Conservation (phyloP, 495 filamentous ascomycete species). For the Penicillium coprophilum region DNA sequence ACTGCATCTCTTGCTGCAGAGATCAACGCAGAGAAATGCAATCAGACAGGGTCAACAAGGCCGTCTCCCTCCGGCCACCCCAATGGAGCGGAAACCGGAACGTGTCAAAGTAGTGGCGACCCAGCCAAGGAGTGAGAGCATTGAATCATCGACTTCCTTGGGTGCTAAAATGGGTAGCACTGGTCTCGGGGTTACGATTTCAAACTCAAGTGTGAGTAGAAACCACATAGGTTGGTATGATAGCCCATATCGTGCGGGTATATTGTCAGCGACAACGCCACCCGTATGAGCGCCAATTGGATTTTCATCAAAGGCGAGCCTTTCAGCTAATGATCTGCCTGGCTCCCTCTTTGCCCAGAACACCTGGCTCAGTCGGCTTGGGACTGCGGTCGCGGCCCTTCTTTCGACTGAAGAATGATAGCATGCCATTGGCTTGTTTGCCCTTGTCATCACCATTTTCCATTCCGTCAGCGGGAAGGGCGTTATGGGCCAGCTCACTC, state of each 20-base stretch:
- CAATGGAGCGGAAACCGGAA: neutral
- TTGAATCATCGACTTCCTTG: neutral
- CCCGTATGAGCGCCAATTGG: neutral
- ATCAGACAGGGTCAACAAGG: constrained; percentile 3
- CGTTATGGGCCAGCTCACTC: constrained; percentile 81
- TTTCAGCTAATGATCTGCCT: constrained; percentile 54
- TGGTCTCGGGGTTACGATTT: neutral
- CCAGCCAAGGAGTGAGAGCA: neutral
- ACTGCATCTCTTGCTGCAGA: constrained; percentile 15
- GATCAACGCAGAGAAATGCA: constrained; percentile 8
- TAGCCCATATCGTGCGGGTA: neutral
- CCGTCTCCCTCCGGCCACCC: neutral
- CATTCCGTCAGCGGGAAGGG: constrained; percentile 65
- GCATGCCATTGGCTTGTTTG: constrained; percentile 65
- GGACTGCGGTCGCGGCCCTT: constrained; percentile 89
- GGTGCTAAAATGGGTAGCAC: neutral
- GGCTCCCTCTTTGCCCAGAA: constrained; percentile 93
- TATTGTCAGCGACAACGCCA: neutral
- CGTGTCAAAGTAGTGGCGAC: neutral
- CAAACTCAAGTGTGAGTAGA: neutral
- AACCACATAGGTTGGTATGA: neutral
- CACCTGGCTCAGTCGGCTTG: constrained; percentile 89
- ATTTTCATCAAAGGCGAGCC: neutral
- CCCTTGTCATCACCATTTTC: constrained; percentile 49
- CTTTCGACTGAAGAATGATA: constrained; percentile 84